These are phyloP conservation scores for Dillenia turbinata DNA, from an alignment of 164 flowering plant genomes.

Conservation along the genomic window DNA sequence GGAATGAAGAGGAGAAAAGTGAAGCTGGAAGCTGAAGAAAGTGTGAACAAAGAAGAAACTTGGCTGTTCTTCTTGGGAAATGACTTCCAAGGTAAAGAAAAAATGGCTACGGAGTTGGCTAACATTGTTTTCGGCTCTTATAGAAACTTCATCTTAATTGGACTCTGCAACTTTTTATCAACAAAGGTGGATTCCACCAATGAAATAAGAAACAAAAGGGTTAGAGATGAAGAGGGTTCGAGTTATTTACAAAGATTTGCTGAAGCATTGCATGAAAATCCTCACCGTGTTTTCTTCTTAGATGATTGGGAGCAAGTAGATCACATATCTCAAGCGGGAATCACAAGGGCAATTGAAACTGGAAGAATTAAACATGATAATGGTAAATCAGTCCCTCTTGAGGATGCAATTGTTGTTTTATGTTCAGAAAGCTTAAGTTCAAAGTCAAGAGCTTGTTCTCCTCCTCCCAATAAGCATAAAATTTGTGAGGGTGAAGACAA, in stretches of 20 bases:
- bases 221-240: slow-evolving; percentile 44
- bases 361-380: slow-evolving; percentile 30
- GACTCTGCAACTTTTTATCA: slow-evolving; percentile 60
- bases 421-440: slow-evolving; percentile 55
- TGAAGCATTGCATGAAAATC: slow-evolving; percentile 35
- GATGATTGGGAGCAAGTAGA: slow-evolving; percentile 61
- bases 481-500: slow-evolving; percentile 13
- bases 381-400: slow-evolving; percentile 36
- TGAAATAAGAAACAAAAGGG: slow-evolving; percentile 37
- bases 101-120: slow-evolving; percentile 71
- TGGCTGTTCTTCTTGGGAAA: slow-evolving; percentile 84
- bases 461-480: slow-evolving; percentile 35
- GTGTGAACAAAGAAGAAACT: slow-evolving; percentile 62
- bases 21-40: slow-evolving; percentile 7
- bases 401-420: slow-evolving; percentile 55
- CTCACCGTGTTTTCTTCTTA: slow-evolving; percentile 53
- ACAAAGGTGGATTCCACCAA: slow-evolving; percentile 42
- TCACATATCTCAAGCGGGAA: slow-evolving; percentile 39
- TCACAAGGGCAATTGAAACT: slow-evolving; percentile 50
- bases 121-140: slow-evolving; percentile 66
- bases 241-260: slow-evolving; percentile 46
- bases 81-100: slow-evolving; percentile 65
- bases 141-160: slow-evolving; percentile 42
- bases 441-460: slow-evolving; percentile 50
- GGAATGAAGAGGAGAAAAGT: slow-evolving; percentile 57